Percentiles rank a stretch among this genome's conserved stretches.
phyloP scores from a whole-genome alignment of 106 monocot genomes.

The Allium fistulosum region DNA sequence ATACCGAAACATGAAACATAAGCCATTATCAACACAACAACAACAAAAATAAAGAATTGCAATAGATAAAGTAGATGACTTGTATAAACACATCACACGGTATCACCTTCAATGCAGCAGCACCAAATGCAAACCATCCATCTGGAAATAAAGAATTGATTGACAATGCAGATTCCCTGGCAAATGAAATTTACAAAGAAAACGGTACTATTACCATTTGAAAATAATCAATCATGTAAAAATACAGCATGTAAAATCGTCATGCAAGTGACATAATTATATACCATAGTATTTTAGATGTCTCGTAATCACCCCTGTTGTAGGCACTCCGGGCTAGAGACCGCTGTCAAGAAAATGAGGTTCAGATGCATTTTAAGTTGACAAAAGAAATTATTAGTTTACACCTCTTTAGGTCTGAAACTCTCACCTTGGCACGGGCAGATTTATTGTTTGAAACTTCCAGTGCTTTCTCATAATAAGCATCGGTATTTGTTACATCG shows the following conservation, averaged over 20 bases:
- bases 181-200: background rate
- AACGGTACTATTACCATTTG: background rate
- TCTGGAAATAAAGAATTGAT: constrained; percentile 85
- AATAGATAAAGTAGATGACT: no score
- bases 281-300: constrained; percentile 85
- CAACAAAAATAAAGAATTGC: no score
- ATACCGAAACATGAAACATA: no score
- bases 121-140: constrained; percentile 96
- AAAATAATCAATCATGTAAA: background rate
- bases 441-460: constrained; percentile 90
- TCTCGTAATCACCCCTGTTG: constrained; percentile 69
- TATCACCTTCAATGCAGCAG: constrained; percentile 84
- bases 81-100: background rate
- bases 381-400: background rate
- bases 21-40: no score
- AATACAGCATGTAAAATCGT: background rate
- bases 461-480: constrained; percentile 76
- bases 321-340: constrained; percentile 94
- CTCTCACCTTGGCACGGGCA: constrained; percentile 78
- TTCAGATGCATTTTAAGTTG: background rate
- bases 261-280: constrained; percentile 2
- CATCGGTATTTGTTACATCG: constrained; percentile 85
- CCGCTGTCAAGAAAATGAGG: constrained; percentile 36
- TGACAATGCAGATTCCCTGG: constrained; percentile 88
- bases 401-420: background rate